Base-by-base conservation (phyloP, 2,329 filamentous ascomycete genomes). In the Trichoderma sp. region DNA sequence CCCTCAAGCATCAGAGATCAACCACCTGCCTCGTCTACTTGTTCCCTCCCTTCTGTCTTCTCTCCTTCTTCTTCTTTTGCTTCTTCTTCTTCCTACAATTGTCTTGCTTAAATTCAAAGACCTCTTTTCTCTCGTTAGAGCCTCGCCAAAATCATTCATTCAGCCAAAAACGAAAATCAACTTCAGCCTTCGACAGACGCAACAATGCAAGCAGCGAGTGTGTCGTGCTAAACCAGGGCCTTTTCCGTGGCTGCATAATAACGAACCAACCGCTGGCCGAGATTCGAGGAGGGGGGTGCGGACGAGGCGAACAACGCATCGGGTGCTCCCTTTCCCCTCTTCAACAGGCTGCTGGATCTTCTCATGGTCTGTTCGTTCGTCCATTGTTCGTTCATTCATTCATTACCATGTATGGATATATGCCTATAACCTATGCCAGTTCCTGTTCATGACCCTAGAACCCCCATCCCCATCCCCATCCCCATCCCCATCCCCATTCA, bases 371-470 rank as follows among this genome's bases (percentile, higher is more conserved):
- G 34, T 24, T 41, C 28, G 30, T 19, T 45, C 14, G 43, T 45
- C 43, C 34, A 19, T 45, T 45, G 15, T 28, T 44, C 24, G n/a
- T 21, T 63, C 59, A n/a, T 57, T 64, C 52, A 64, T 50, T 64
- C 61, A 64, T 64, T 64, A 64, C 51, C 52, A 57, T 57, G 52
- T 62, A 44, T 48, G 44, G 47, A 50, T 57, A 64, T 57, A 34
- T 54, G 41, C 30, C 24, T 59, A 51, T 64, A 30, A 19, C 17
- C 17, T 60, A 41, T 60, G 30, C 26, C 17, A 39, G 34, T 43
- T 30, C 34, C 30, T 56, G n/a, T 45, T 14, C 34, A 39, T 39
- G 34, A 39, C 7, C 24, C 19, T 47, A 41, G 47, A 24, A n/a
- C 14, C 47, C 28, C 30, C 9, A n/a, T 19, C 30, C 30, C 34